Evolutionary conservation across 495 filamentous ascomycete genomes (phyloP).

Genomic region (Haplographium delicatum): DNA sequence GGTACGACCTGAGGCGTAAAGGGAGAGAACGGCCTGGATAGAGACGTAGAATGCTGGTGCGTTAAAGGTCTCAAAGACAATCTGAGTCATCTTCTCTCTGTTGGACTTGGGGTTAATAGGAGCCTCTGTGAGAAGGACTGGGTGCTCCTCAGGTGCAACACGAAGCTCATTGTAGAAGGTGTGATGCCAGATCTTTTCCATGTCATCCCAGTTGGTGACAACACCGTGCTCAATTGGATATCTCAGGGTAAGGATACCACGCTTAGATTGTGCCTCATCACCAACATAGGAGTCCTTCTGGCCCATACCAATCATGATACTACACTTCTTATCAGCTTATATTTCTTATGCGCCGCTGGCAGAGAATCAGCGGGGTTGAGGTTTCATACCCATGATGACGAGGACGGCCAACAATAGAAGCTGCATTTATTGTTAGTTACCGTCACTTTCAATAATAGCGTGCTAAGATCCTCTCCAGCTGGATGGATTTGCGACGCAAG

Average conservation of each 20-base stretch:
- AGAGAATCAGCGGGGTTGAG: conserved; percentile 15
- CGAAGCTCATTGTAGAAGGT: conserved; percentile 99
- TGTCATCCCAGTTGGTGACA: conserved; percentile 99
- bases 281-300: conserved; percentile 99
- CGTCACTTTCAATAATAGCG: background rate
- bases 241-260: conserved; percentile 98
- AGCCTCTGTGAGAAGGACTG: conserved; percentile 96
- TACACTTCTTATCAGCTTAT: conserved; percentile 34
- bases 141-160: conserved; percentile 99
- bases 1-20: conserved; percentile 99
- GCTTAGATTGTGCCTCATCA: conserved; percentile 99
- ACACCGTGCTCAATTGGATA: conserved; percentile 99
- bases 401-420: conserved; percentile 98
- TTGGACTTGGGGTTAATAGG: conserved; percentile 99
- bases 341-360: conserved; percentile 9
- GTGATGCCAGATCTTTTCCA: conserved; percentile 99
- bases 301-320: conserved; percentile 99
- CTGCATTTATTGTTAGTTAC: conserved; percentile 42
- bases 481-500: background rate
- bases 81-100: conserved; percentile 99
- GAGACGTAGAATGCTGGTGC: conserved; percentile 99
- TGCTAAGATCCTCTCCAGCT: background rate
- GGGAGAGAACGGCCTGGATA: conserved; percentile 97
- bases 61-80: conserved; percentile 99
- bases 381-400: conserved; percentile 95